These are phyloP conservation scores for Paraglomus brasilianum DNA, from an alignment of 192 early-diverging fungal genomes.

Conservation along the genomic window DNA sequence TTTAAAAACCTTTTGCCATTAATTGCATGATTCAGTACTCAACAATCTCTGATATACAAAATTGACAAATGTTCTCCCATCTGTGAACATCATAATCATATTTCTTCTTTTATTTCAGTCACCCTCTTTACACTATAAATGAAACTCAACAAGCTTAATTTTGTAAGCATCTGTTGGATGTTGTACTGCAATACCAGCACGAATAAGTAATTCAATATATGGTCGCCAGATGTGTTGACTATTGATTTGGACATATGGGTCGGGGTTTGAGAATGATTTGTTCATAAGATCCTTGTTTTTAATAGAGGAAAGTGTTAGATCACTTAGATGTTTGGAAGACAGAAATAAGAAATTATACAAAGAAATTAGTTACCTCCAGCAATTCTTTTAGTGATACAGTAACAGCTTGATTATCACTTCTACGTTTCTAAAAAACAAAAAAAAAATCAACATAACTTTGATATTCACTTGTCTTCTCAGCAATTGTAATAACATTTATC, in stretches of 20 bases:
- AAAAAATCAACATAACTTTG: neutral
- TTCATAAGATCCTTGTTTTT: slow-evolving; percentile 47
- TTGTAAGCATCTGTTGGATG: slow-evolving; percentile 40
- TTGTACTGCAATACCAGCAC: slow-evolving; percentile 39
- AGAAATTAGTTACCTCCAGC: too few species aligned
- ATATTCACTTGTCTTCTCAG: too few species aligned
- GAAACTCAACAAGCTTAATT: slow-evolving; percentile 39
- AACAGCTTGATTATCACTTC: too few species aligned
- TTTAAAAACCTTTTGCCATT: too few species aligned
- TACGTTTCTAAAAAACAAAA: neutral
- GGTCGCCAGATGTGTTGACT: slow-evolving; percentile 39
- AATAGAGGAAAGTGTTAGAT: neutral
- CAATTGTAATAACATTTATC: neutral
- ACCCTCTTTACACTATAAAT: neutral
- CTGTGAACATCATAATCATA: too few species aligned
- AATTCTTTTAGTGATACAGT: too few species aligned
- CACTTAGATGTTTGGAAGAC: too few species aligned
- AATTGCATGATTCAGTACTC: too few species aligned
- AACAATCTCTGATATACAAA: too few species aligned
- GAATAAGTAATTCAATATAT: slow-evolving; percentile 42
- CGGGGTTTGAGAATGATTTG: slow-evolving; percentile 22
- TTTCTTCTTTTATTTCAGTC: too few species aligned
- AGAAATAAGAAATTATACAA: too few species aligned
- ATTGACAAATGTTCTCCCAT: too few species aligned
- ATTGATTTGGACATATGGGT: slow-evolving; percentile 39